Conservation (phyloP, 2,329 filamentous ascomycete genomes). For the Colletotrichum tofieldiae region DNA sequence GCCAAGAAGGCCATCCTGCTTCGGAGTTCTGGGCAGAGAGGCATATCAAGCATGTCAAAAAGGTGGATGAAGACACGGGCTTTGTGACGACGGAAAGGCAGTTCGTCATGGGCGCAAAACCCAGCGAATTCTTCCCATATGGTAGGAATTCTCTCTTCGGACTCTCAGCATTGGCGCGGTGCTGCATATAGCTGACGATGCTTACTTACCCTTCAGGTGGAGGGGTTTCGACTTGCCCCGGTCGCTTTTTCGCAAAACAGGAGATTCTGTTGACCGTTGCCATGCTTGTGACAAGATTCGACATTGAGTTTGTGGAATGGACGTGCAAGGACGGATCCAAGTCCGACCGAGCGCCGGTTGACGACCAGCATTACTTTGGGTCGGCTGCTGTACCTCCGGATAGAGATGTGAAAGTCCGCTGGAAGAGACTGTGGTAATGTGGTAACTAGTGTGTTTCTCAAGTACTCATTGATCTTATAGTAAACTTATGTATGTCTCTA, state of each 20-base stretch:
- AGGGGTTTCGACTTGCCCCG: slow-evolving; percentile 55
- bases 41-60: slow-evolving; percentile 29
- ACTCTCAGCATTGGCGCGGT: rapidly evolving
- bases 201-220: slow-evolving; percentile 46
- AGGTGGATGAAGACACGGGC: neutral
- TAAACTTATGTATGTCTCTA: neutral
- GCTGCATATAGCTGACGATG: neutral
- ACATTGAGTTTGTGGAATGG: slow-evolving; percentile 50
- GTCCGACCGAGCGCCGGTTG: slow-evolving; percentile 29
- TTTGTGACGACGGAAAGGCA: neutral
- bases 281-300: slow-evolving; percentile 50
- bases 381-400: slow-evolving; percentile 41
- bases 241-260: slow-evolving; percentile 57
- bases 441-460: too few species aligned
- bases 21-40: slow-evolving; percentile 44
- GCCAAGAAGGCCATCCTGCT: slow-evolving; percentile 14
- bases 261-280: slow-evolving; percentile 56
- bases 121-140: slow-evolving; percentile 36
- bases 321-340: slow-evolving; percentile 18
- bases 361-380: slow-evolving; percentile 32
- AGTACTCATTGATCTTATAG: neutral
- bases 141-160: slow-evolving; percentile 12
- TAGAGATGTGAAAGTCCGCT: slow-evolving; percentile 31
- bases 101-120: slow-evolving; percentile 32
- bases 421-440: slow-evolving; percentile 32